These are phyloP conservation scores for Macadamia integrifolia DNA, from an alignment of 164 flowering plant genomes.

Conservation along the genomic window DNA sequence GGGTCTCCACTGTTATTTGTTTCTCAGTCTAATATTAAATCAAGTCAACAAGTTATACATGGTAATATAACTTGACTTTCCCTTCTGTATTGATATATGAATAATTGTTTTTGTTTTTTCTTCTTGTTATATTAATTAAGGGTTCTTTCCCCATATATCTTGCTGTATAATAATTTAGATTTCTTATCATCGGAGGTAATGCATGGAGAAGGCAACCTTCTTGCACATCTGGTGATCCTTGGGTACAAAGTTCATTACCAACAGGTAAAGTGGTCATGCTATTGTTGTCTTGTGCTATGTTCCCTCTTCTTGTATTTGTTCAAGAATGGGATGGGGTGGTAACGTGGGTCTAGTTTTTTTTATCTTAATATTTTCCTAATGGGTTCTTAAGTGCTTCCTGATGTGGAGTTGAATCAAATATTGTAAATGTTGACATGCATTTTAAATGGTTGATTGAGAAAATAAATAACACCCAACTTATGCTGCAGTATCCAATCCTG, in stretches of 20 bases:
- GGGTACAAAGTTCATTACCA: constrained; percentile 79
- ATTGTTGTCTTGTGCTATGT: not conserved
- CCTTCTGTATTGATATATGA: not conserved
- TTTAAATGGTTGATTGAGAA: constrained; percentile 2
- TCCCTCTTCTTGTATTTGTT: constrained; percentile 1
- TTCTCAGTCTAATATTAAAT: constrained; percentile 49
- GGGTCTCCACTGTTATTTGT: constrained; percentile 86
- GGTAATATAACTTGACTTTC: constrained; percentile 39
- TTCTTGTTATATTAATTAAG: constrained; percentile 5
- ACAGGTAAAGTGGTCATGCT: constrained; percentile 50
- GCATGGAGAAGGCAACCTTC: constrained; percentile 97
- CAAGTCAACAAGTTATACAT: constrained; percentile 65
- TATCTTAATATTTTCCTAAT: too few species aligned
- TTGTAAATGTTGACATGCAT: not conserved
- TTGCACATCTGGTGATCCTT: constrained; percentile 71
- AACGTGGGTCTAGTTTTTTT: too few species aligned
- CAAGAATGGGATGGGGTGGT: not conserved
- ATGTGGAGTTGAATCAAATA: too few species aligned
- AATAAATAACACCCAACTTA: not conserved
- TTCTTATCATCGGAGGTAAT: constrained; percentile 75
- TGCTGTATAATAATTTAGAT: constrained; percentile 32
- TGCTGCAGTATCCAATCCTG: constrained; percentile 58
- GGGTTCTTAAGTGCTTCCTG: too few species aligned
- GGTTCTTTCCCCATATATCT: constrained; percentile 16
- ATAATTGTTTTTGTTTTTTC: too few species aligned